Evolutionary conservation across 192 early-diverging fungal species (phyloP).

Genomic region (Coemansia sp.): DNA sequence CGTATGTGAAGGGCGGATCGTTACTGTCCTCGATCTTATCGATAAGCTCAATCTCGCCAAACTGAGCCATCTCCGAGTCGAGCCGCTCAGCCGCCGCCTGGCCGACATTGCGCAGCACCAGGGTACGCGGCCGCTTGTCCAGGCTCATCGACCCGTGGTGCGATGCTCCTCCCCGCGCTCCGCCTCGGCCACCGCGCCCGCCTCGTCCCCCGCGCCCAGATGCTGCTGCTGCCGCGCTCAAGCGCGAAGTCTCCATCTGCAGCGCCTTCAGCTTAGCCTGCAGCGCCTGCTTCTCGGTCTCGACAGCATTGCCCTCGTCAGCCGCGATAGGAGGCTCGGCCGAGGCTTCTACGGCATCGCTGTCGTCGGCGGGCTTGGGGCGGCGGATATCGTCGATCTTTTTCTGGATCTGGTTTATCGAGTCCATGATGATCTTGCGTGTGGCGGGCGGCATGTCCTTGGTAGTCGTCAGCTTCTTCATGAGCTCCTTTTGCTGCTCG

Average conservation of each 20-base stretch:
- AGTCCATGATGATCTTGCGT: slow-evolving; percentile 56
- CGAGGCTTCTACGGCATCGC: neutral
- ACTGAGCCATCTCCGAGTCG: slow-evolving; percentile 43
- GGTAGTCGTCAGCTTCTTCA: slow-evolving; percentile 45
- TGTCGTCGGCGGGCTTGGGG: slow-evolving; percentile 12
- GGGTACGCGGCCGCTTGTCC: slow-evolving; percentile 43
- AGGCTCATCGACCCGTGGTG: slow-evolving; percentile 37
- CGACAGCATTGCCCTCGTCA: slow-evolving; percentile 4
- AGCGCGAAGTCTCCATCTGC: slow-evolving; percentile 29
- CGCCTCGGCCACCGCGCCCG: slow-evolving; percentile 12
- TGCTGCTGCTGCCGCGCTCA: slow-evolving; percentile 11
- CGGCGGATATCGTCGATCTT: slow-evolving; percentile 37
- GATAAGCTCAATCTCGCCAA: slow-evolving; percentile 41
- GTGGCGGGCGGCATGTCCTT: slow-evolving; percentile 45
- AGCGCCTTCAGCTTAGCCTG: slow-evolving; percentile 38
- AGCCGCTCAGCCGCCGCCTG: slow-evolving; percentile 34
- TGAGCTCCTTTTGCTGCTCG: slow-evolving; percentile 51
- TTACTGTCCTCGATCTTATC: slow-evolving; percentile 22
- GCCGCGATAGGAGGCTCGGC: neutral
- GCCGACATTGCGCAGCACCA: slow-evolving; percentile 38
- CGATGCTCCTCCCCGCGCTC: neutral
- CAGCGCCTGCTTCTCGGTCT: slow-evolving; percentile 32
- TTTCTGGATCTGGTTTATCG: slow-evolving; percentile 50
- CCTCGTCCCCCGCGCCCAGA: neutral
- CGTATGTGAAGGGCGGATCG: slow-evolving; percentile 36